Evolutionary conservation across 2,329 filamentous ascomycete genomes (phyloP).

Genomic region (Colletotrichum cordylinicola): DNA sequence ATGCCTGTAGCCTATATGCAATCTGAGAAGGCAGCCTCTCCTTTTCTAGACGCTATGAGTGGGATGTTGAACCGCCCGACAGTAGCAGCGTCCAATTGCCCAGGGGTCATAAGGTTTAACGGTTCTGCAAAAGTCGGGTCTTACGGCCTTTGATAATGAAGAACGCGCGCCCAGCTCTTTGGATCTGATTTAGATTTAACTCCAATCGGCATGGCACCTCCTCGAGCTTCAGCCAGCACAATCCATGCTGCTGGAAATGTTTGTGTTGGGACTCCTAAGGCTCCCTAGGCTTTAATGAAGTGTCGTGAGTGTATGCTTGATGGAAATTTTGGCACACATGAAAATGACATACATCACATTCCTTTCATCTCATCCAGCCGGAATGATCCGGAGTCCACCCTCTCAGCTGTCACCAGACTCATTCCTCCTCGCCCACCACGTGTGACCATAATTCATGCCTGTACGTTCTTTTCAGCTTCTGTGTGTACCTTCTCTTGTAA

Average conservation of each 20-base stretch:
- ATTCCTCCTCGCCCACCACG: not conserved
- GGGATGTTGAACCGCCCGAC: not conserved
- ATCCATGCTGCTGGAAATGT: not conserved
- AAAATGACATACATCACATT: not conserved
- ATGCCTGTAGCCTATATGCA: not conserved
- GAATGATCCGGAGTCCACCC: not conserved
- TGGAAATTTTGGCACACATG: not conserved
- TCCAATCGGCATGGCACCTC: not conserved
- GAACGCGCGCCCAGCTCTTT: rapidly evolving
- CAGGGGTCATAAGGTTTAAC: rapidly evolving
- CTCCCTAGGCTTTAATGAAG: not conserved
- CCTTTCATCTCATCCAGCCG: not conserved
- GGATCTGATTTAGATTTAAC: not conserved
- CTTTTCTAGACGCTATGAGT: not conserved
- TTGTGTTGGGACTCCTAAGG: not conserved
- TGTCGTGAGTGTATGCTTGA: not conserved
- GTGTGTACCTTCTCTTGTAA: not conserved
- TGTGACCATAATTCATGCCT: rapidly evolving
- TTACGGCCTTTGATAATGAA: not conserved
- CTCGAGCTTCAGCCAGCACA: not conserved
- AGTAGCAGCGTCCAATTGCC: not conserved
- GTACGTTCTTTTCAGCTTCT: not conserved
- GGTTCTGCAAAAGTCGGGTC: not conserved
- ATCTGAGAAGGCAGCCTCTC: not conserved
- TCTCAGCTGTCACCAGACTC: not conserved